Conservation (phyloP, 1,284 basidiomycete species). For the Hemileia vastatrix region DNA sequence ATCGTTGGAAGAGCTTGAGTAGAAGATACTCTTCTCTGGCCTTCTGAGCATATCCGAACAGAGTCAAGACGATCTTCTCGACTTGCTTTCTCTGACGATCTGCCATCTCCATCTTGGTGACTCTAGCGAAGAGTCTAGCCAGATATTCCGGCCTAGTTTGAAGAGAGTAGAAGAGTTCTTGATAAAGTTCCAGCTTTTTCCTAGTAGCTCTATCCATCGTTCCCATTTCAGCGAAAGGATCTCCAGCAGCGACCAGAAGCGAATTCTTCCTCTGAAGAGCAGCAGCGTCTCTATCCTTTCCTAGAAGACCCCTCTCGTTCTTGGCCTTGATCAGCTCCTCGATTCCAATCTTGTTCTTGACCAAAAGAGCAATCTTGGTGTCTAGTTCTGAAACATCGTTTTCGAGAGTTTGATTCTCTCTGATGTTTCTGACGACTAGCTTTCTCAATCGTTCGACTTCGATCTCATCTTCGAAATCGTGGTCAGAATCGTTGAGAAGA, state of each 20-base stretch:
- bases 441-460: slow-evolving; percentile 82
- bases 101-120: too few species aligned
- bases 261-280: too few species aligned
- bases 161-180: slow-evolving; percentile 88
- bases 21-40: slow-evolving; percentile 85
- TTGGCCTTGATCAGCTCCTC: slow-evolving; percentile 68
- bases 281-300: slow-evolving; percentile 36
- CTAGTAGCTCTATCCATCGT: slow-evolving; percentile 74
- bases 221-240: slow-evolving; percentile 76
- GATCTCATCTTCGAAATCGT: slow-evolving; percentile 93
- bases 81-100: too few species aligned
- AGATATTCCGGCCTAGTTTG: slow-evolving; percentile 82
- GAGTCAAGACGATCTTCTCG: slow-evolving; percentile 75
- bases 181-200: slow-evolving; percentile 85
- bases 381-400: slow-evolving; percentile 86
- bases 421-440: slow-evolving; percentile 76
- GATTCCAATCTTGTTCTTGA: slow-evolving; percentile 88
- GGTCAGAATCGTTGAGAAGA: slow-evolving; percentile 92
- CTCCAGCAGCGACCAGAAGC: slow-evolving; percentile 72
- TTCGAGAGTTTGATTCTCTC: slow-evolving; percentile 84
- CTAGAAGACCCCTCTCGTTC: too few species aligned
- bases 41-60: slow-evolving; percentile 93
- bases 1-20: slow-evolving; percentile 77
- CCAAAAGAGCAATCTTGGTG: slow-evolving; percentile 88
- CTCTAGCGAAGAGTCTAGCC: slow-evolving; percentile 61